Percentiles rank a stretch among this genome's conserved stretches.
phyloP scores from a whole-genome alignment of 768 basidiomycete genomes.

The Trametes maxima region DNA sequence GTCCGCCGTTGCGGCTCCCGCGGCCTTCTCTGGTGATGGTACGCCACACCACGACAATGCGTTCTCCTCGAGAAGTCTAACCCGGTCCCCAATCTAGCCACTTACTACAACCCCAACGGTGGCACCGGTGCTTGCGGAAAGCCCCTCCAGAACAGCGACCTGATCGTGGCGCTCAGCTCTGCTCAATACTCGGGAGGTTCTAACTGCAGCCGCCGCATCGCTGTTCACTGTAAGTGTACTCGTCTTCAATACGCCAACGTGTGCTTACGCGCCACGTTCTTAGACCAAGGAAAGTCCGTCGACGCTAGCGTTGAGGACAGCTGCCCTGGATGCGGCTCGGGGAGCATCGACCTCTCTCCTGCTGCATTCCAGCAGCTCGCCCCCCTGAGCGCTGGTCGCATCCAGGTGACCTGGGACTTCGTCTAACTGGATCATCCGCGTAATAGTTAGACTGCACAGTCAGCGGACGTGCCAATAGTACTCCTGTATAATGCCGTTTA shows the following conservation, averaged over 20 bases:
- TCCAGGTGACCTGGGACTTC: slow-evolving; percentile 27
- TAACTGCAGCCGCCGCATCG: slow-evolving; percentile 3
- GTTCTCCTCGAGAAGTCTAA: background rate
- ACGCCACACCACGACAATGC: background rate
- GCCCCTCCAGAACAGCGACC: slow-evolving; percentile 1
- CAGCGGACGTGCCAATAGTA: no score
- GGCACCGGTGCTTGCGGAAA: slow-evolving; percentile 1
- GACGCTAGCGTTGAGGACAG: slow-evolving; percentile 33
- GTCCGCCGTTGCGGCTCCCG: no score
- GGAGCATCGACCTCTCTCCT: slow-evolving; percentile 30
- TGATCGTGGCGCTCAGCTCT: slow-evolving; percentile 1
- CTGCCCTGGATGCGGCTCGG: slow-evolving; percentile 30
- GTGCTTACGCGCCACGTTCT: background rate
- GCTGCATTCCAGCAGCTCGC: slow-evolving; percentile 32
- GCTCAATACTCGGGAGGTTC: background rate
- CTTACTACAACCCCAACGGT: background rate
- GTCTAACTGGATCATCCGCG: background rate
- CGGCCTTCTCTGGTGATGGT: background rate
- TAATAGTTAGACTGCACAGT: background rate
- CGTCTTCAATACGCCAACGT: background rate
- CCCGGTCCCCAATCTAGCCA: background rate
- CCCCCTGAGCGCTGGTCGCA: slow-evolving; percentile 20
- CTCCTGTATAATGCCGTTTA: no score
- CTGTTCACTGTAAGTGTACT: background rate
- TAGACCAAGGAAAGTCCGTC: slow-evolving; percentile 24